Percentiles rank a stretch among this genome's conserved stretches.
These are phyloP conservation scores for Chlorella sorokiniana DNA, from an alignment of 139 green algal genomes.

Conservation along the genomic window DNA sequence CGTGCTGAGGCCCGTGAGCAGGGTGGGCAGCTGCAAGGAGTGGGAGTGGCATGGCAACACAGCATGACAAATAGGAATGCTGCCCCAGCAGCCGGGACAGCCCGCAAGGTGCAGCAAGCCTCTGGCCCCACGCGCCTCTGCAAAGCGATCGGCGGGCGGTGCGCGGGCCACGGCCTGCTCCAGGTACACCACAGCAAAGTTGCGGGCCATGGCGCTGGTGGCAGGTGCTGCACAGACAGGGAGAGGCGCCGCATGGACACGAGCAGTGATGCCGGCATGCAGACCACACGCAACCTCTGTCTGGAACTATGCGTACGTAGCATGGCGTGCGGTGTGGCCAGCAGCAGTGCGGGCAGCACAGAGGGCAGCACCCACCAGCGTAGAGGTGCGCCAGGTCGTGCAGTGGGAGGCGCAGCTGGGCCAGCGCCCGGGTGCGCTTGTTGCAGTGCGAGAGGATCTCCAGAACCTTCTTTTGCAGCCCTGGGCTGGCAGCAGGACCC, in stretches of 20 bases:
- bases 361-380: neutral
- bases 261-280: neutral
- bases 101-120: neutral
- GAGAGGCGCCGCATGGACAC: neutral
- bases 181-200: slow-evolving; percentile 85
- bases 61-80: neutral
- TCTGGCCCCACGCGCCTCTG: neutral
- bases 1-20: slow-evolving; percentile 54
- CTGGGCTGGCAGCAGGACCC: neutral
- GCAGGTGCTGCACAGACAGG: neutral
- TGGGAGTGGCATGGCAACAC: neutral
- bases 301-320: no score
- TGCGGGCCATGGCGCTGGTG: slow-evolving; percentile 48
- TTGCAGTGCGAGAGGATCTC: slow-evolving; percentile 92
- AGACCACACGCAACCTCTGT: neutral
- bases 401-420: slow-evolving; percentile 76
- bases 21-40: slow-evolving; percentile 53
- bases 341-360: neutral
- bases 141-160: slow-evolving; percentile 39
- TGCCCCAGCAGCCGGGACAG: neutral
- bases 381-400: slow-evolving; percentile 63
- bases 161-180: slow-evolving; percentile 75
- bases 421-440: slow-evolving; percentile 76
- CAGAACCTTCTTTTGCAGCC: slow-evolving; percentile 61
- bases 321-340: no score